These are phyloP conservation scores for Solanum dulcamara DNA, from an alignment of 257 asterid genomes.

Conservation along the genomic window DNA sequence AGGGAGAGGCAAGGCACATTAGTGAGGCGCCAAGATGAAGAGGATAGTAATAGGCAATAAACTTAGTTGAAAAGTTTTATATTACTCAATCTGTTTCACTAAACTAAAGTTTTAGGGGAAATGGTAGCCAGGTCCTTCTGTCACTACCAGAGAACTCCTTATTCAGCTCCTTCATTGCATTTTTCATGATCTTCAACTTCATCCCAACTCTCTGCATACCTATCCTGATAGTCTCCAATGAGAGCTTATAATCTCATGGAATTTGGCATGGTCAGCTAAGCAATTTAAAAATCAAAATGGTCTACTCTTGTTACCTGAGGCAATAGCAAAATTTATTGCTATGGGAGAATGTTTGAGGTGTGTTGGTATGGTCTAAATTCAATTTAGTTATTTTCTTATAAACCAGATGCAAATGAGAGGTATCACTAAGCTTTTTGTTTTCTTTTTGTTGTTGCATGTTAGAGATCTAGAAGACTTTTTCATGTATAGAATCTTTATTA, in stretches of 20 bases:
- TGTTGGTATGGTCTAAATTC: not conserved
- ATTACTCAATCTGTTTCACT: not conserved
- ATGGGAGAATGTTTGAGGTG: no score
- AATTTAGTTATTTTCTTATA: not conserved
- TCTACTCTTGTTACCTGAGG: not conserved
- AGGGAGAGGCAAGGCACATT: not conserved
- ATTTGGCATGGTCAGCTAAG: not conserved
- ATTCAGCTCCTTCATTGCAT: not conserved
- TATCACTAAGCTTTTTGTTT: not conserved
- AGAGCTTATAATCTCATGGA: not conserved
- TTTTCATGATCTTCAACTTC: not conserved
- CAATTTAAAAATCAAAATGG: not conserved
- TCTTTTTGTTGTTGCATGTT: not conserved
- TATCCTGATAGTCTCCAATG: not conserved
- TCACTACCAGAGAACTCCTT: not conserved
- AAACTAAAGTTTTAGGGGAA: no score
- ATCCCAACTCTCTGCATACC: not conserved
- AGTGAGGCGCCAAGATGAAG: not conserved
- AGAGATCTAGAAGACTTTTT: not conserved
- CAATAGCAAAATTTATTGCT: not conserved
- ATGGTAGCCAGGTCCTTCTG: not conserved
- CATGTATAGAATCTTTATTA: not conserved
- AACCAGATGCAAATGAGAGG: not conserved
- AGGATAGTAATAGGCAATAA: not conserved
- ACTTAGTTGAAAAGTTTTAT: not conserved